Evolutionary conservation across 805 yeast species (phyloP), one percentile per base, ranked within the genome.

Genomic region (Blastobotrys peoriensis): DNA sequence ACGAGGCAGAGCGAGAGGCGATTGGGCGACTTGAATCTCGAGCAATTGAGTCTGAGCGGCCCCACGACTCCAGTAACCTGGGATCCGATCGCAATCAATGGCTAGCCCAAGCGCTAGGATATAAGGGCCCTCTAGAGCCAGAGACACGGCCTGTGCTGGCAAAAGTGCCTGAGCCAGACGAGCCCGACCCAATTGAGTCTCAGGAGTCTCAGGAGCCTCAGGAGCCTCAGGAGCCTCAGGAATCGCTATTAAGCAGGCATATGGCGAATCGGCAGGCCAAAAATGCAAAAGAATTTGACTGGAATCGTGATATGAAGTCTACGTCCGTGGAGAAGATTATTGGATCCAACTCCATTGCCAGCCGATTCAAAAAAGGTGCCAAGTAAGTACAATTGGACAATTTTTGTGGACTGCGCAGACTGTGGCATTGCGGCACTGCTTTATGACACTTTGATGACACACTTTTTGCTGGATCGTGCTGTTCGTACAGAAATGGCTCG

Each of bases 31-130:
- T 52, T 9, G 22, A 27, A 20, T 17, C 22, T 15, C 45, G 51
- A 8, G 40, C 44, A 15, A 38, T 27, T 20, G 22, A 27, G 8
- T 21, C 48, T 13, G 45, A 30, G 3, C 30, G 15, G 16, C 21
- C 6, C 8, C 30, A 25, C 10, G 13, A 25, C 4, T 21, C 6
- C 16, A 18, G 23, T 20, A 43, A 36, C 40, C 25, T 25, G 10
- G 30, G 30, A 53, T 17, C 23, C 54, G 2, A 33, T 43, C 28
- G 52, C 55, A 54, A 36, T 52, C 41, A 38, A 42, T 25, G 34
- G 5, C 33, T 54, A 8, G 56, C 56, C 4, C 43, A 33, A 15
- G 20, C 25, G 13, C 27, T 21, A 28, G 36, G 17, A 36, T 17
- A 17, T n/a, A 18, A 30, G 16, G 33, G 27, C 22, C 13, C 18